Conservation (phyloP, 805 yeast genomes). For the Sungouiozyma ichnusensis region DNA sequence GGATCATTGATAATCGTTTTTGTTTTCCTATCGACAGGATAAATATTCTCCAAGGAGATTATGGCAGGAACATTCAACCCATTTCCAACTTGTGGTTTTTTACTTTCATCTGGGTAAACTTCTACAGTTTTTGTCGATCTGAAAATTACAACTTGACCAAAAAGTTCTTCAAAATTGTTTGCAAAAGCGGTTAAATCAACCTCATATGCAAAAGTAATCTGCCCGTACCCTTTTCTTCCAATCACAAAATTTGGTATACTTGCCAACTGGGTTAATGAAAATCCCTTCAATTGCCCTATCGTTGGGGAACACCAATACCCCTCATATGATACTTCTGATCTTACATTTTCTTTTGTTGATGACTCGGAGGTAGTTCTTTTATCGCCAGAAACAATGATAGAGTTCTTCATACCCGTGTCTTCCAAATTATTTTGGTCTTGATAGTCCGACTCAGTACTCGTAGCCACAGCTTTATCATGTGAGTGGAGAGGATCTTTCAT, state of each 20-base stretch:
- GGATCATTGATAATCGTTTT: constrained; percentile 20
- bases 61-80: constrained; percentile 74
- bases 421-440: constrained; percentile 1
- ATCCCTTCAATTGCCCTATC: constrained; percentile 35
- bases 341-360: background rate
- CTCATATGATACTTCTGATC: background rate
- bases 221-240: constrained; percentile 61
- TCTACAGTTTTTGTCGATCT: constrained; percentile 40
- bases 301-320: constrained; percentile 73
- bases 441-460: constrained; percentile 1
- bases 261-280: constrained; percentile 39
- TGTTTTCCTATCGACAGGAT: constrained; percentile 34
- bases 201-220: constrained; percentile 52
- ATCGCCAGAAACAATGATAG: background rate
- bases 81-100: constrained; percentile 51
- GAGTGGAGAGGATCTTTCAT: background rate
- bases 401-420: background rate
- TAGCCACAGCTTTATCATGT: constrained; percentile 1
- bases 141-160: constrained; percentile 38
- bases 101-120: constrained; percentile 47
- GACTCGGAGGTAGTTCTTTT: background rate
- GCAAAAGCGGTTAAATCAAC: constrained; percentile 56
- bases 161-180: constrained; percentile 27
- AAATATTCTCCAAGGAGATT: constrained; percentile 51
- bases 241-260: constrained; percentile 53